Conservation (phyloP, 441 rosid genomes). For the Pelargonium fulgidum region DNA sequence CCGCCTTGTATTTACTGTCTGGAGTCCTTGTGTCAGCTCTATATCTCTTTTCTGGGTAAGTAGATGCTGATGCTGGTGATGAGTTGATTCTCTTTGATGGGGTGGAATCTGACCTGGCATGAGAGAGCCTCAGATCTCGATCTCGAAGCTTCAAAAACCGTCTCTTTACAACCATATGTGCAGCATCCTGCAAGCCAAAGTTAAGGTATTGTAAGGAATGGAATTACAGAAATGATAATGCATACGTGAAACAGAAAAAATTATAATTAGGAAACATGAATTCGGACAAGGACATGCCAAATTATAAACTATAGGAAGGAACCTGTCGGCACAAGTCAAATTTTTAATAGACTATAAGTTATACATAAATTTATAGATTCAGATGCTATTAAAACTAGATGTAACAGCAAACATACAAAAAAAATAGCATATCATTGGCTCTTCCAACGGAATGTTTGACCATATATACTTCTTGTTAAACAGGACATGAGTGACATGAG, state of each 20-base stretch:
- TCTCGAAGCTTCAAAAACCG: conserved; percentile 64
- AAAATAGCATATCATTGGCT: too few relatives aligned
- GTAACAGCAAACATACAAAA: too few relatives aligned
- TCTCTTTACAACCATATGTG: conserved; percentile 53
- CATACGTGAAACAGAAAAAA: neutral
- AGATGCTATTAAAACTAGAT: too few relatives aligned
- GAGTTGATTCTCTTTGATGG: conserved; percentile 58
- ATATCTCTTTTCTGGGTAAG: conserved; percentile 40
- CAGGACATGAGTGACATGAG: too few relatives aligned
- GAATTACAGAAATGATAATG: neutral
- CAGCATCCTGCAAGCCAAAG: conserved; percentile 60
- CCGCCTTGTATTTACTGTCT: conserved; percentile 20
- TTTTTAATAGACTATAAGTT: too few relatives aligned
- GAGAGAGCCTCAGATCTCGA: conserved; percentile 60
- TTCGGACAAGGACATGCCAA: too few relatives aligned
- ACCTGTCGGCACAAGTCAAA: too few relatives aligned
- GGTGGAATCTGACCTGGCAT: conserved; percentile 48
- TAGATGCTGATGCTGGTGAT: conserved; percentile 27
- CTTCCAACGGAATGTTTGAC: too few relatives aligned
- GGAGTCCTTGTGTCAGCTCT: conserved; percentile 37
- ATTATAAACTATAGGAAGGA: too few relatives aligned
- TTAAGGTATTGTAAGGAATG: conserved; percentile 1
- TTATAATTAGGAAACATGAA: too few relatives aligned
- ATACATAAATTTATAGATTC: too few relatives aligned
- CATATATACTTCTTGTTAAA: too few relatives aligned